Base-by-base conservation (phyloP, 2,329 filamentous ascomycete genomes). In the Periconia sp. region DNA sequence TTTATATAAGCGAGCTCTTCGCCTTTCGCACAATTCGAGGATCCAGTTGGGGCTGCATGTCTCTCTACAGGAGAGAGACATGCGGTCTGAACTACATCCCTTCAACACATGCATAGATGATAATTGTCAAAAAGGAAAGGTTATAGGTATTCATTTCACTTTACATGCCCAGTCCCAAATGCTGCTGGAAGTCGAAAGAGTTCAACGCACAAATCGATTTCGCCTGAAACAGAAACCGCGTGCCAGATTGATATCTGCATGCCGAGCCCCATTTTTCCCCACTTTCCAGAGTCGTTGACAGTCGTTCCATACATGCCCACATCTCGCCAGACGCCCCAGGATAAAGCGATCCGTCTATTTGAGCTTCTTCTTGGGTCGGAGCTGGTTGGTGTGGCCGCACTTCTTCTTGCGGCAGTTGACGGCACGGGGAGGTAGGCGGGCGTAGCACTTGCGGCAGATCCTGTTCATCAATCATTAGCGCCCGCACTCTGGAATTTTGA, bases 311-410 rank as follows among this genome's bases (percentile, higher is more conserved):
- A 23, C 23, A 27, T 55, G 58, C 64, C 55, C 57, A 61, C 49
- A 41, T n/a, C 65, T 68, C 65, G 65, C 66, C 69, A 64, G 63
- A 71, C 66, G 66, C 70, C 70, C 33, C 20, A 33, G 54, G 23
- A 8, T 57, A 62, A 60, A 52, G 69, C 68, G 70, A 73, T 57
- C 60, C 78, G 79, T 82, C 79, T 89, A 93, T 84, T 97, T 96
- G 79, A 96, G 87, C 93, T 99, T 99, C 92, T 99, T 99, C 93
- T 99, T 99, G 81, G 94, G 94, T 83, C 94, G 91, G 79, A 99
- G 91, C 88, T 99, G 94, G 91, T 97, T 97, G 84, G 89, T 95
- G 89, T 97, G 94, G 64, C 93, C 94, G 82, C 93, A 97, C 88
- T 97, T 97, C 85, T 92, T 92, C 92, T 97, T 97, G 61, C 69